A percentile compares a stretch with the other conserved stretches of the same genome.
phyloP scores from a whole-genome alignment of 805 yeast species.

The Starmerella tilneyi region DNA sequence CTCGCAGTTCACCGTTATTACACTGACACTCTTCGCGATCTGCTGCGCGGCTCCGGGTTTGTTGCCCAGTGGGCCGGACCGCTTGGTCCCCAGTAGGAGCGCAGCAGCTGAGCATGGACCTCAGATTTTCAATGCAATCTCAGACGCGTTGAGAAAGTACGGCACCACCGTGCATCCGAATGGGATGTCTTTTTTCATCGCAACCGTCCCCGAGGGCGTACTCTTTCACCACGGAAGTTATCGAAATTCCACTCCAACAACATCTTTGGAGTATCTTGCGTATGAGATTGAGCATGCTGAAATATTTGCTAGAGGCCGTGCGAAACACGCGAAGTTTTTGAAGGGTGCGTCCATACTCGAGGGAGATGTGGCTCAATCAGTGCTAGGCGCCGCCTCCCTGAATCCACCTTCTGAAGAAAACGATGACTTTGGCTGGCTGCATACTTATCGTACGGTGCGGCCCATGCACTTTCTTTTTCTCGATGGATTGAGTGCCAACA shows the following conservation, averaged over 20 bases:
- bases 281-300: constrained; percentile 1
- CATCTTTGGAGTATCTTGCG: neutral
- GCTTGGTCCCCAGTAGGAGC: too few relatives aligned
- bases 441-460: neutral
- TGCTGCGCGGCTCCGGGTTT: too few relatives aligned
- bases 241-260: neutral
- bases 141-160: neutral
- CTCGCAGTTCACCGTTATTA: too few relatives aligned
- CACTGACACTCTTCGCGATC: too few relatives aligned
- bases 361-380: neutral
- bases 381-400: too few relatives aligned
- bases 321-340: too few relatives aligned
- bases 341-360: neutral
- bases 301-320: neutral
- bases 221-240: neutral
- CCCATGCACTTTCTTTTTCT: neutral
- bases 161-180: neutral
- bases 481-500: constrained; percentile 4
- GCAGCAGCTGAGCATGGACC: constrained; percentile 7
- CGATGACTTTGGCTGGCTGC: neutral
- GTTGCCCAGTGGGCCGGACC: too few relatives aligned
- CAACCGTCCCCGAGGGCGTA: neutral
- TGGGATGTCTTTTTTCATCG: neutral
- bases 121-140: constrained; percentile 1
- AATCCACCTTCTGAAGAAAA: too few relatives aligned